Evolutionary conservation across 257 asterid genomes (phyloP).

Genomic region (Solanum tacnaense): DNA sequence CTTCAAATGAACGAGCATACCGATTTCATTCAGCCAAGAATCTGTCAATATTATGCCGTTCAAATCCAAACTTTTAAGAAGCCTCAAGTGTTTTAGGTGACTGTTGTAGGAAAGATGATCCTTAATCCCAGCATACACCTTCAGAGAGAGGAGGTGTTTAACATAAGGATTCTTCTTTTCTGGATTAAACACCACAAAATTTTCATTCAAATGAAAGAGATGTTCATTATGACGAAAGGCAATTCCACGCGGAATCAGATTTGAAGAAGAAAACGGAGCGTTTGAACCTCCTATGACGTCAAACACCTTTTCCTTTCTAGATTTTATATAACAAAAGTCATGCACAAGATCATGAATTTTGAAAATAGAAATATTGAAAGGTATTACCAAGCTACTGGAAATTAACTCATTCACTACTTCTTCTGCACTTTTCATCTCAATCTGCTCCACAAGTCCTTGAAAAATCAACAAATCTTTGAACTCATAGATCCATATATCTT

Average conservation of each 20-base stretch:
- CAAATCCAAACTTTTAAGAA: not conserved
- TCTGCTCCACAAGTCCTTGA: too few species aligned
- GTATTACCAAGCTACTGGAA: slow-evolving; percentile 5
- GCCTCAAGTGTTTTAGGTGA: not conserved
- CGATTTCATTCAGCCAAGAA: not conserved
- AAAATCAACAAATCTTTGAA: too few species aligned
- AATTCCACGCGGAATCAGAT: too few species aligned
- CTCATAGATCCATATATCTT: too few species aligned
- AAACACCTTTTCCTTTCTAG: too few species aligned
- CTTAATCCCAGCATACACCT: not conserved
- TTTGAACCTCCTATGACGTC: too few species aligned
- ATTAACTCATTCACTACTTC: slow-evolving; percentile 4
- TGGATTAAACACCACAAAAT: rapidly evolving
- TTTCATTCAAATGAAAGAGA: not conserved
- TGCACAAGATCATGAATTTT: not conserved
- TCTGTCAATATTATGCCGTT: rapidly evolving
- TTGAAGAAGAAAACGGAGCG: too few species aligned
- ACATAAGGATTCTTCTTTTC: not conserved
- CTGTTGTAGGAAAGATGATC: not conserved
- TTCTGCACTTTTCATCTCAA: not conserved
- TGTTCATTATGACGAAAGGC: too few species aligned
- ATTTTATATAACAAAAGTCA: too few species aligned
- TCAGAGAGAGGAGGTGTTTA: not conserved
- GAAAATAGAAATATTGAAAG: not conserved
- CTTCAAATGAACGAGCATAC: not conserved